Base-by-base conservation (phyloP, 441 rosid genomes). In the Arabidopsis lyrata region DNA sequence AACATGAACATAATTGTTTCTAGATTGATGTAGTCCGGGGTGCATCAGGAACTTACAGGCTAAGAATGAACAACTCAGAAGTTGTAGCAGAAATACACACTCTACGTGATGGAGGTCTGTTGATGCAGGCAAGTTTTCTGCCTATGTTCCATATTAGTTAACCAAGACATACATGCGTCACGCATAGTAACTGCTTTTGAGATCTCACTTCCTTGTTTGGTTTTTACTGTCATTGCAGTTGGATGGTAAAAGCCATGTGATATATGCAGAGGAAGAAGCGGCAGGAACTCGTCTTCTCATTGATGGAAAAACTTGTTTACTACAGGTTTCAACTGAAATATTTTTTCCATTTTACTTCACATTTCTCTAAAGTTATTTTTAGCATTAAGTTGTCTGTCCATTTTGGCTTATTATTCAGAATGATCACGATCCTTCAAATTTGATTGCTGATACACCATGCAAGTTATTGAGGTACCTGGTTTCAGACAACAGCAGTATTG, bases 261-360 rank as follows among this genome's bases (percentile, higher is more conserved):
- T 93, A 85, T 93, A 96, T 81, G 99, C 97, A 22, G 98, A 96
- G 81, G 99, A 96, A 86, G 99, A 93, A 87, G 98, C 98, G 12
- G 98, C 99, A 65, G 98, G 99, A 79, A 96, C 97, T 78, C 97
- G 97, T 56, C 97, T 96, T 77, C 96, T 96, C 65, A 96, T 96
- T 72, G 99, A 93, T 72, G 99, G 99, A 83, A 89, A 97, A 78
- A 96, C 98, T 78, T 96, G 99, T 83, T 85, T 96, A 82, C 90
- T 96, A 66, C 99, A 89, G 90, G 94, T 89, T 70, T 70, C 65
- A 34, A 65, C 53, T 72, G 48, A 16, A 72, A 11, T 57, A 39
- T n/a, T 38, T 48, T 60, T 14, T 5, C 42, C 31, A 14, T 57
- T 31, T 14, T 15, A 42, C 49, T 73, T 56, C 6, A 56, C 48